Base-by-base conservation (phyloP, 148 eudicot species). In the Silene latifolia region DNA sequence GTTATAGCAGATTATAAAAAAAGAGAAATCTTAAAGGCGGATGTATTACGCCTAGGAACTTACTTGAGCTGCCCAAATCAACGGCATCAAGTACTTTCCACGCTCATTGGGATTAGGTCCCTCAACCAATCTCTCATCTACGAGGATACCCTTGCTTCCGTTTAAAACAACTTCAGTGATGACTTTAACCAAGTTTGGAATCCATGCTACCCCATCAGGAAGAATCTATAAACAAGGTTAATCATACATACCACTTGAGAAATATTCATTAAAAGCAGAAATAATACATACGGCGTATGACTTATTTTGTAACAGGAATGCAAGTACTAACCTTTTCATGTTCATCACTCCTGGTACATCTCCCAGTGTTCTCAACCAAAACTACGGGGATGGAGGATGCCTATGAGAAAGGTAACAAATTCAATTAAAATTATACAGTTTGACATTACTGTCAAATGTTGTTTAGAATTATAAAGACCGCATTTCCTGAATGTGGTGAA, bases 321-420 rank as follows among this genome's bases (percentile, higher is more conserved):
- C 6, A 67, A 66, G 61, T 8, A 79, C 85, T 56, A 63, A 96
- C 99, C 99, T 96, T 96, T 77, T 92, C 99, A 20, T 87, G 95
- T 68, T 20, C 67, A 19, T 90, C 98, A 74, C 92, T 96, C 84
- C 86, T 96, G 74, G 80, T 87, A 84, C 99, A 96, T 83, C 99
- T 89, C 72, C 98, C 98, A 79, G 93, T 96, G 87, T 96, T 96
- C 89, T 96, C 99, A 76, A 92, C 99, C 88, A 92, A 82, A 79
- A 88, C 87, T 70, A 96, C 88, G 67, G 99, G 98, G 73, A 90
- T 82, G 67, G 83, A 69, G 59, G 80, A 79, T 65, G 68, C 87
- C 99, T 96, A 77, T 39, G 20, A 86, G 59, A 73, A 85, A 71
- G 62, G 27, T 71, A 54, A 46, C 44, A 39, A 21, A 5, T 60